phyloP scores from a whole-genome alignment of 2,329 filamentous ascomycete species.

The Alternaria hordeiaustralica region DNA sequence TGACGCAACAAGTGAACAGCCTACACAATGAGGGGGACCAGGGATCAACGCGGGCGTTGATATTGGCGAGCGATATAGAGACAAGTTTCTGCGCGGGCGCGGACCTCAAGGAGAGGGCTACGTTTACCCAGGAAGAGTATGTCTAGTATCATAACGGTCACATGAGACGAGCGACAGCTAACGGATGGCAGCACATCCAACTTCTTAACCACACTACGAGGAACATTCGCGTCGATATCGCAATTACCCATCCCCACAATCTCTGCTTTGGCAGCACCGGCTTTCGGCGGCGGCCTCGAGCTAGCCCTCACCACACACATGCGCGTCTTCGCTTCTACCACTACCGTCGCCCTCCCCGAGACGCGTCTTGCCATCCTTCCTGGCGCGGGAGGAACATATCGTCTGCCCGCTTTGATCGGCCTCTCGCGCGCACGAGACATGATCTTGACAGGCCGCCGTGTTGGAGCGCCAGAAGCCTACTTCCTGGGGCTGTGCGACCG shows the following conservation, averaged over 20 bases:
- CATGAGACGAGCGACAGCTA: slow-evolving; percentile 3
- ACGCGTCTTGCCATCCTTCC: slow-evolving; percentile 93
- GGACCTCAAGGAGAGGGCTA: slow-evolving; percentile 85
- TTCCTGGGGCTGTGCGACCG: slow-evolving; percentile 89
- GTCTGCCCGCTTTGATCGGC: slow-evolving; percentile 83
- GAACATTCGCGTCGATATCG: slow-evolving; percentile 75
- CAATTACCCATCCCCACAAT: slow-evolving; percentile 87
- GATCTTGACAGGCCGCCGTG: slow-evolving; percentile 86
- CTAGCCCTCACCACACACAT: slow-evolving; percentile 88
- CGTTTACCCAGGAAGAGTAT: slow-evolving; percentile 80
- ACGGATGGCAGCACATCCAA: slow-evolving; percentile 68
- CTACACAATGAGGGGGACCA: slow-evolving; percentile 67
- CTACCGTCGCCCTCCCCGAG: slow-evolving; percentile 83
- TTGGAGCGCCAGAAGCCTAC: slow-evolving; percentile 84
- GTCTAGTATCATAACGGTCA: slow-evolving; percentile 27
- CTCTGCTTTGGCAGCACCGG: slow-evolving; percentile 81
- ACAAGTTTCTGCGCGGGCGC: slow-evolving; percentile 91
- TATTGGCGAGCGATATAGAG: slow-evolving; percentile 86
- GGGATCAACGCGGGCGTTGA: slow-evolving; percentile 75
- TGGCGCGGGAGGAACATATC: slow-evolving; percentile 89
- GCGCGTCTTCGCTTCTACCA: slow-evolving; percentile 82
- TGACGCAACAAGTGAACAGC: slow-evolving; percentile 74
- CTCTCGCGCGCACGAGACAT: slow-evolving; percentile 83
- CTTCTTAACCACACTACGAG: slow-evolving; percentile 79
- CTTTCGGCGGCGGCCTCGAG: slow-evolving; percentile 92